Base-by-base conservation (phyloP, 345 rosid species). In the Populus ilicifolia region DNA sequence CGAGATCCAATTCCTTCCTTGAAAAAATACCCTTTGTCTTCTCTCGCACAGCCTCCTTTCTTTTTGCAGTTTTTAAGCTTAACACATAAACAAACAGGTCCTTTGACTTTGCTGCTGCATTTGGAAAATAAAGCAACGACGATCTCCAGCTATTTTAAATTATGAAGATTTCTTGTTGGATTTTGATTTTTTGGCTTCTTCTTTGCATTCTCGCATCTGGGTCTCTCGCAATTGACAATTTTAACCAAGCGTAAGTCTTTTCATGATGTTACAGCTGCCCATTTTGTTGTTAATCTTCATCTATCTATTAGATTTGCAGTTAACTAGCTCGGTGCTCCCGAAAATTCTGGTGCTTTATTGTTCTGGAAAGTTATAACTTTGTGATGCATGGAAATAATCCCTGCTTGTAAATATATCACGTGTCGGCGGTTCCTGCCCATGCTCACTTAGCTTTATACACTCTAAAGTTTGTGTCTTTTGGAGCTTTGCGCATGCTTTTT, bases 191-290 rank as follows among this genome's bases (percentile, higher is more conserved):
- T 70, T 79, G 80, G 43, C 61, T 87, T 48, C 77, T 81, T 67
- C 82, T 91, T 27, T 85, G 83, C 62, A 70, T 90, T 78, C 80
- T 87, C 75, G 82, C 84, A 66, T 84, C 88, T 72, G 87, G 86
- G 74, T 89, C 92, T 71, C 74, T 86, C 78, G 77, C 93, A 41
- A 84, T 89, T 70, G 93, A 89, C 59, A 77, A 83, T 75, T 84
- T 90, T 80, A 92, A 84, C 81, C 96, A 87, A 72, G 90, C 99
- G 98, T 93, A 87, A 90, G 97, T 90, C 65, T 52, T 68, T 38
- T 74, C 38, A 25, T 5, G n/a, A 59, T 66, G 11, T 41, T 41
- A 4, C 46, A 11, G 38, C 21, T 67, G 12, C 20, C 39, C 61
- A 52, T 46, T 14, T 11, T 72, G n/a, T 23, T 73, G 59, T 7